phyloP scores from a whole-genome alignment of 306 rosid species.

The Lathyrus oleraceus region DNA sequence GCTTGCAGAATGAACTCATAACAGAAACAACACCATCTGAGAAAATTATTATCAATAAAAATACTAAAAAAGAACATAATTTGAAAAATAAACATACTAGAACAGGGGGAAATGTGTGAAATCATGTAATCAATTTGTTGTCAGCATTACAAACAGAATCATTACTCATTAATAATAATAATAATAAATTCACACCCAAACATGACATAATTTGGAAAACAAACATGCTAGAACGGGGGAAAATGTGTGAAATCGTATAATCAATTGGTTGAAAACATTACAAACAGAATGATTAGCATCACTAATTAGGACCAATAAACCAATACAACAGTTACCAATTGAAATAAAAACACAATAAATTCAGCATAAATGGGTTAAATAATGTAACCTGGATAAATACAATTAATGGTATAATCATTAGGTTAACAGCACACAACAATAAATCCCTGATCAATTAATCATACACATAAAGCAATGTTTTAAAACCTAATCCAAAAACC shows the following conservation, averaged over 20 bases:
- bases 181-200: background rate
- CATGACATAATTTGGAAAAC: background rate
- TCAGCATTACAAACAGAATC: too few relatives aligned
- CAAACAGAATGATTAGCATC: background rate
- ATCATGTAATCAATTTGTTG: too few relatives aligned
- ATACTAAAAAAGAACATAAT: background rate
- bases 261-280: background rate
- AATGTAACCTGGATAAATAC: background rate
- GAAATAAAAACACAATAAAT: background rate
- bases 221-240: background rate
- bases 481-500: background rate
- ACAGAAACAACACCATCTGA: background rate
- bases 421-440: background rate
- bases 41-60: background rate
- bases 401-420: background rate
- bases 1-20: background rate
- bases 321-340: background rate
- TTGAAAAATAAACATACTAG: conserved; percentile 1
- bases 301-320: background rate
- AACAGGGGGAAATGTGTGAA: too few relatives aligned
- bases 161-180: background rate
- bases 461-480: background rate
- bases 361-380: background rate
- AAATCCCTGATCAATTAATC: background rate
- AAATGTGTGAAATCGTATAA: background rate